phyloP scores from a whole-genome alignment of 2,329 filamentous ascomycete species.

The Sporothrix variecibatus region DNA sequence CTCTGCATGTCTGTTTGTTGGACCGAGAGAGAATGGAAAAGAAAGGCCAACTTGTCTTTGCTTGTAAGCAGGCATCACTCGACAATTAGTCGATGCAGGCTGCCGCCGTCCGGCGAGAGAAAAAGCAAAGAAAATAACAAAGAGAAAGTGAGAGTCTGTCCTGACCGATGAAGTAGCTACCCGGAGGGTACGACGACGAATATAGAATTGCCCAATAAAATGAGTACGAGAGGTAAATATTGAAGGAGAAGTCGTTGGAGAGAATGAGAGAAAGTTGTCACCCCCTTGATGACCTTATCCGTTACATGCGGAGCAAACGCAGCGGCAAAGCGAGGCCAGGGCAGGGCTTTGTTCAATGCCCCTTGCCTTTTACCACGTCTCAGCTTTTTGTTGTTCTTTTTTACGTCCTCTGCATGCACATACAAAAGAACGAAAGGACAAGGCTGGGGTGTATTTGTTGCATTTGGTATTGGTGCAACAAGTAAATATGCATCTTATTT shows the following conservation, averaged over 20 bases:
- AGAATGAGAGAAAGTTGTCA: neutral
- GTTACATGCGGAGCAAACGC: neutral
- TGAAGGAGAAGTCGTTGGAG: neutral
- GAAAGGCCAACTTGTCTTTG: neutral
- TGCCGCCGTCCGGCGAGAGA: neutral
- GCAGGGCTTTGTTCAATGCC: neutral
- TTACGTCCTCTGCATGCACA: neutral
- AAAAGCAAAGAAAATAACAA: neutral
- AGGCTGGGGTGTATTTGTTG: neutral
- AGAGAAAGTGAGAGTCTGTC: neutral
- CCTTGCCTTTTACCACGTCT: neutral
- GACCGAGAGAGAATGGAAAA: neutral
- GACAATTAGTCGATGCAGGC: neutral
- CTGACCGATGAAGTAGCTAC: neutral
- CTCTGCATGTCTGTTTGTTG: neutral
- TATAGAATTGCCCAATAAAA: constrained; percentile 10
- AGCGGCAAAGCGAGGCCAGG: neutral
- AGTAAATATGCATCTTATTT: neutral
- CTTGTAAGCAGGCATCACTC: neutral
- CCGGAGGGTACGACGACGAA: neutral
- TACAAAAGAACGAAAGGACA: neutral
- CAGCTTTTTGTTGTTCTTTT: neutral
- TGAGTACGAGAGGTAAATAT: neutral
- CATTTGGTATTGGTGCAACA: neutral
- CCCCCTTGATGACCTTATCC: neutral